Percentiles rank a stretch among this genome's conserved stretches.
Conservation (phyloP, 1,284 basidiomycete genomes). For the Ceratobasidium sp. region DNA sequence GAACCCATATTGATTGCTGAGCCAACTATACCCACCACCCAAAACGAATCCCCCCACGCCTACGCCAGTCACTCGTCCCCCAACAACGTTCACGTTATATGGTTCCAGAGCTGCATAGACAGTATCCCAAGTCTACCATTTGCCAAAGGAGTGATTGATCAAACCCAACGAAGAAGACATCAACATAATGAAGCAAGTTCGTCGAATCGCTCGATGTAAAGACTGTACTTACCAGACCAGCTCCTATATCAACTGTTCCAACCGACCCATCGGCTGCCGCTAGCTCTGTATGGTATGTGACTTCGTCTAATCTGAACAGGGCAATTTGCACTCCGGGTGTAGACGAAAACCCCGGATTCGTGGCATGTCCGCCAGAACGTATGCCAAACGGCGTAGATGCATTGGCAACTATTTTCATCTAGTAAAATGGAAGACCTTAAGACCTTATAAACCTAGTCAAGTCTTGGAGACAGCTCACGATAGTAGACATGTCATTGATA, state of each 20-base stretch:
- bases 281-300: slow-evolving; percentile 56
- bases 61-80: slow-evolving; percentile 62
- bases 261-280: slow-evolving; percentile 42
- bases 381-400: slow-evolving; percentile 13
- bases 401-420: slow-evolving; percentile 9
- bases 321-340: slow-evolving; percentile 67
- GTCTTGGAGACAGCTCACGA: background rate
- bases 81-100: slow-evolving; percentile 62
- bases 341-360: slow-evolving; percentile 64
- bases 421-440: background rate
- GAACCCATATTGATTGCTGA: slow-evolving; percentile 16
- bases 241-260: slow-evolving; percentile 60
- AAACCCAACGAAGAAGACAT: background rate
- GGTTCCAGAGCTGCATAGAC: slow-evolving; percentile 64
- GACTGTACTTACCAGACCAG: slow-evolving; percentile 55
- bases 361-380: slow-evolving; percentile 59
- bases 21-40: slow-evolving; percentile 61
- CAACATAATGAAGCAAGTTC: background rate
- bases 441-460: background rate
- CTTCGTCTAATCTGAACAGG: slow-evolving; percentile 62
- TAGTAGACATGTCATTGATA: slow-evolving; percentile 18
- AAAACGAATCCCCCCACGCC: slow-evolving; percentile 66
- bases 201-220: too few species aligned
- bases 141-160: background rate
- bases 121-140: slow-evolving; percentile 61